These are phyloP conservation scores for Conticribra guillardii DNA, from an alignment of 108 stramenopile species.

Conservation along the genomic window DNA sequence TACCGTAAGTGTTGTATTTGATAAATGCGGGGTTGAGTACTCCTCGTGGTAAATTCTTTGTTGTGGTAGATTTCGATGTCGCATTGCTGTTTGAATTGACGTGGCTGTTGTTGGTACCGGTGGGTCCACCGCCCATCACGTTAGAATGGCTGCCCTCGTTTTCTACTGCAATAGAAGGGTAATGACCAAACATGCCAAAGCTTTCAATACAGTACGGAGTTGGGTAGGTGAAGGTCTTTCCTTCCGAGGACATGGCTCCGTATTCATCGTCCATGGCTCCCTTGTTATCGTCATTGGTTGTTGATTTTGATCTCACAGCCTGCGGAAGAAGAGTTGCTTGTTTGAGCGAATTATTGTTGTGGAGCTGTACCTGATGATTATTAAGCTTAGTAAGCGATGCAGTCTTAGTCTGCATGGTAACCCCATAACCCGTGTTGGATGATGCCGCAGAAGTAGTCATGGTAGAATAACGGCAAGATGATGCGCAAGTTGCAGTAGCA, in stretches of 20 bases:
- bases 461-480: too few species aligned
- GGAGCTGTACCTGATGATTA: too few species aligned
- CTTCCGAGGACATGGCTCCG: constrained; percentile 81
- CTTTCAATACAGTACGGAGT: constrained; percentile 72
- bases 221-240: constrained; percentile 66
- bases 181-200: constrained; percentile 43
- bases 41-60: constrained; percentile 38
- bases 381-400: too few species aligned
- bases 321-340: too few species aligned
- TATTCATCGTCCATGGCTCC: constrained; percentile 88
- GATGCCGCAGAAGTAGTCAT: too few species aligned
- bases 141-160: constrained; percentile 1
- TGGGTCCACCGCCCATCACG: not conserved
- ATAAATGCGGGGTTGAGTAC: constrained; percentile 76
- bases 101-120: not conserved
- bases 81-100: not conserved
- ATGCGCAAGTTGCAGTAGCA: too few species aligned
- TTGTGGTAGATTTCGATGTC: constrained; percentile 2
- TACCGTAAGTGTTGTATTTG: constrained; percentile 93
- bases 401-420: too few species aligned
- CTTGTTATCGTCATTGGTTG: constrained; percentile 15
- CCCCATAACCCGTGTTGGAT: too few species aligned
- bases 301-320: too few species aligned
- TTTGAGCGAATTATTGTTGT: too few species aligned
- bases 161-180: not conserved